Percentiles rank a stretch among this genome's conserved stretches.
These are phyloP conservation scores for Escallonia herrerae DNA, from an alignment of 129 eudicot species.

Conservation along the genomic window DNA sequence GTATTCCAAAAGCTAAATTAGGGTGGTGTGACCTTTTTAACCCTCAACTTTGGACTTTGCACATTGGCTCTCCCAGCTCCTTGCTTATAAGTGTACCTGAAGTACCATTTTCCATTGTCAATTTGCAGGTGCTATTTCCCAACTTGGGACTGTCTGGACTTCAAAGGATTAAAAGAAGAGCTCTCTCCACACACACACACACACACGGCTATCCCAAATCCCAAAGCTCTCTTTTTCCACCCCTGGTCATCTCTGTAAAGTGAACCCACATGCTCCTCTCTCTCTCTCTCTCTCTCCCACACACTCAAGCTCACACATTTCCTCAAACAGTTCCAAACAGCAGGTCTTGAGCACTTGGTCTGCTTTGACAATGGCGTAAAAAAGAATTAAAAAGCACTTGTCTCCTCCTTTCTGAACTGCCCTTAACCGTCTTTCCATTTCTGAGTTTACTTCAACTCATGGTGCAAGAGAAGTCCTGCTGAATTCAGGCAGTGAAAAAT, in stretches of 20 bases:
- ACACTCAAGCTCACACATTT: no score
- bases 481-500: neutral
- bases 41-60: no score
- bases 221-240: constrained; percentile 18
- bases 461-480: neutral
- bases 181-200: neutral
- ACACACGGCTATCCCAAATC: neutral
- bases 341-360: neutral
- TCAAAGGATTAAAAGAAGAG: neutral
- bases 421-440: neutral
- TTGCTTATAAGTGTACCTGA: no score
- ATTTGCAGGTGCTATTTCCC: neutral
- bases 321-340: neutral
- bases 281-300: neutral
- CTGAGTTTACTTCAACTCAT: neutral
- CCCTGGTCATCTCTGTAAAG: constrained; percentile 6
- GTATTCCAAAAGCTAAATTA: no score
- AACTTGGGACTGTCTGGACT: neutral
- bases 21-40: no score
- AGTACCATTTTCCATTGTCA: neutral
- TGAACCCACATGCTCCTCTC: neutral
- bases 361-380: constrained; percentile 1
- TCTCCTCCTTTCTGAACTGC: neutral
- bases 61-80: no score
- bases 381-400: neutral